Evolutionary conservation across 1,139 yeast species (phyloP).

Genomic region (Yamadazyma triangularis): DNA sequence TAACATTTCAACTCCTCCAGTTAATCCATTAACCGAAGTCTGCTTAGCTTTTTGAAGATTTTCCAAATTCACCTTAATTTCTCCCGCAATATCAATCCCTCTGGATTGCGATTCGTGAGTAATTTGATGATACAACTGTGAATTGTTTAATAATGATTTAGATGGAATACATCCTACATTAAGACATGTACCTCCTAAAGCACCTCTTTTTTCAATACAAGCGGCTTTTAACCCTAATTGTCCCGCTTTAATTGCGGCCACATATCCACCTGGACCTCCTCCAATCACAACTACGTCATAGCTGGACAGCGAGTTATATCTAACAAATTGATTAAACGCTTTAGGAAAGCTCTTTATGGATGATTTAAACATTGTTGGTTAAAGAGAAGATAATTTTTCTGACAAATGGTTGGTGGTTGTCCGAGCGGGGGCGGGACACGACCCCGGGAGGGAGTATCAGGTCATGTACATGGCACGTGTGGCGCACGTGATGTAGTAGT

Average conservation of each 20-base stretch:
- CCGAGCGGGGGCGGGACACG: slow-evolving; percentile 11
- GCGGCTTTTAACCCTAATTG: slow-evolving; percentile 94
- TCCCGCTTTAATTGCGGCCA: slow-evolving; percentile 98
- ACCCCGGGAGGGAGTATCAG: too few relatives aligned
- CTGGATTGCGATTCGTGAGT: slow-evolving; percentile 78
- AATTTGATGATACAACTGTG: slow-evolving; percentile 88
- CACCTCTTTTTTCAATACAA: slow-evolving; percentile 94
- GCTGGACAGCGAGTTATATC: slow-evolving; percentile 41
- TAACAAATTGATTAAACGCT: slow-evolving; percentile 23
- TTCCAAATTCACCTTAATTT: slow-evolving; percentile 67
- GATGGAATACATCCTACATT: slow-evolving; percentile 99
- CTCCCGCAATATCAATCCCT: slow-evolving; percentile 82
- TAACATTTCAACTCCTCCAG: slow-evolving; percentile 90
- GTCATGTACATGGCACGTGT: too few relatives aligned
- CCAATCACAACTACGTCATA: slow-evolving; percentile 95
- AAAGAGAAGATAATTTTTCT: slow-evolving; percentile 1
- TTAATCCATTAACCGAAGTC: slow-evolving; percentile 80
- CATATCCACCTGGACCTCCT: slow-evolving; percentile 99
- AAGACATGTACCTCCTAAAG: slow-evolving; percentile 96
- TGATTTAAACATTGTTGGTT: neutral
- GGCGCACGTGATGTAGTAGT: too few relatives aligned
- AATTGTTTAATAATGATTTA: slow-evolving; percentile 90
- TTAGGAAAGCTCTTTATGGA: slow-evolving; percentile 3
- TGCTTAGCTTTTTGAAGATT: slow-evolving; percentile 92
- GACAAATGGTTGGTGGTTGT: slow-evolving; percentile 15